phyloP scores from a whole-genome alignment of 768 basidiomycete genomes.

The Xanthoconium purpureum region DNA sequence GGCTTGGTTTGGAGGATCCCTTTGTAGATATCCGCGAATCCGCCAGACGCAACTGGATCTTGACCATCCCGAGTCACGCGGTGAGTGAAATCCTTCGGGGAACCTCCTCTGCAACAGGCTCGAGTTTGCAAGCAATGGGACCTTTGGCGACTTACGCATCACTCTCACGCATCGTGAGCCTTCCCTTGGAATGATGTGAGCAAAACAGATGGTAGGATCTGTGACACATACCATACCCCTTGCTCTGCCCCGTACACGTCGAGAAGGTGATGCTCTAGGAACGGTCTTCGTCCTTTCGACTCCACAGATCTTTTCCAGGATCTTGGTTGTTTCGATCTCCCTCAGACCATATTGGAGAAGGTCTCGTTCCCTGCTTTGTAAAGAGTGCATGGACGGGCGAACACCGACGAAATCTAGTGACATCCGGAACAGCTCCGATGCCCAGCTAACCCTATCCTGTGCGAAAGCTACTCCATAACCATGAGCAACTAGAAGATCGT shows the following conservation, averaged over 20 bases:
- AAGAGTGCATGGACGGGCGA: background rate
- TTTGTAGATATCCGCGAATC: constrained; percentile 8
- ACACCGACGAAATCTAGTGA: background rate
- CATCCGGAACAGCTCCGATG: background rate
- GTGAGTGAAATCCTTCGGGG: background rate
- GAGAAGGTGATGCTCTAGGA: background rate
- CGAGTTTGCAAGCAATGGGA: background rate
- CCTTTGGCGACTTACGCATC: too few relatives aligned
- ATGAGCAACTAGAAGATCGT: constrained; percentile 20
- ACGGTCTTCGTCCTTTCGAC: background rate
- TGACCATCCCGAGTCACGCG: background rate
- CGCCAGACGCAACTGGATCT: constrained; percentile 1
- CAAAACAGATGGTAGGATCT: too few relatives aligned
- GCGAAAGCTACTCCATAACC: constrained; percentile 5
- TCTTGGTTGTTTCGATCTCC: background rate
- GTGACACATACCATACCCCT: background rate
- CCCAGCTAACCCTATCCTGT: background rate
- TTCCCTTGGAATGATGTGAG: background rate
- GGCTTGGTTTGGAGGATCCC: background rate
- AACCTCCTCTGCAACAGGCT: background rate
- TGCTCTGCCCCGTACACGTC: background rate
- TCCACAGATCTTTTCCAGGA: background rate
- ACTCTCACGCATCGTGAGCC: too few relatives aligned
- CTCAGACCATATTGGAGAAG: background rate
- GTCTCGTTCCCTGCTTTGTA: background rate